phyloP scores from a whole-genome alignment of 176 grass and related monocot species.

The Lolium multiflorum region DNA sequence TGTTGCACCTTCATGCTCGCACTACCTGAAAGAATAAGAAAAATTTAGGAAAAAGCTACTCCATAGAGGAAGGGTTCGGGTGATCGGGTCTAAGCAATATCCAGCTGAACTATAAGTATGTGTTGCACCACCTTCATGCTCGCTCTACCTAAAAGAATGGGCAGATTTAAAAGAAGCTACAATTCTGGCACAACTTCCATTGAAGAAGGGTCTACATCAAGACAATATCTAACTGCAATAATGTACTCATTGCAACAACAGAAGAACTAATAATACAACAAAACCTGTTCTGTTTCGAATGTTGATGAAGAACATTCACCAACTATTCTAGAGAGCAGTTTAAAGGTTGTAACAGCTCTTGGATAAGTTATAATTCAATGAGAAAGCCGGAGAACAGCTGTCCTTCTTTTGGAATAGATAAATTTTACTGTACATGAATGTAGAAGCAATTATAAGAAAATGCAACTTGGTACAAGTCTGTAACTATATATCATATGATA shows the following conservation, averaged over 20 bases:
- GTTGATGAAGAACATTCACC: neutral
- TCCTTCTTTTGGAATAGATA: neutral
- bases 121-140: neutral
- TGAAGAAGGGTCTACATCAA: neutral
- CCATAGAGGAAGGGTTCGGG: neutral
- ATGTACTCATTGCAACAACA: neutral
- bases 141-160: slow-evolving; percentile 6
- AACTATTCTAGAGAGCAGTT: neutral
- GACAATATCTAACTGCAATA: neutral
- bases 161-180: neutral
- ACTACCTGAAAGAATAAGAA: neutral
- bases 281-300: slow-evolving; percentile 19
- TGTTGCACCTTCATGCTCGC: slow-evolving; percentile 1
- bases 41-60: neutral
- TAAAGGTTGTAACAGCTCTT: neutral
- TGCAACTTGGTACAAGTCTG: neutral
- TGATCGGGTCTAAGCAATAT: neutral
- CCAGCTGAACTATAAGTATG: neutral
- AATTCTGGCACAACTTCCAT: neutral
- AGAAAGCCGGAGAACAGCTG: neutral
- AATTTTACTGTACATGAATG: neutral
- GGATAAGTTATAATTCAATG: neutral
- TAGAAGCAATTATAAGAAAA: neutral
- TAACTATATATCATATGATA: neutral
- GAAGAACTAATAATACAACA: neutral